phyloP scores from a whole-genome alignment of 73 alveolate genomes.

The Paramecium primaurelia region DNA sequence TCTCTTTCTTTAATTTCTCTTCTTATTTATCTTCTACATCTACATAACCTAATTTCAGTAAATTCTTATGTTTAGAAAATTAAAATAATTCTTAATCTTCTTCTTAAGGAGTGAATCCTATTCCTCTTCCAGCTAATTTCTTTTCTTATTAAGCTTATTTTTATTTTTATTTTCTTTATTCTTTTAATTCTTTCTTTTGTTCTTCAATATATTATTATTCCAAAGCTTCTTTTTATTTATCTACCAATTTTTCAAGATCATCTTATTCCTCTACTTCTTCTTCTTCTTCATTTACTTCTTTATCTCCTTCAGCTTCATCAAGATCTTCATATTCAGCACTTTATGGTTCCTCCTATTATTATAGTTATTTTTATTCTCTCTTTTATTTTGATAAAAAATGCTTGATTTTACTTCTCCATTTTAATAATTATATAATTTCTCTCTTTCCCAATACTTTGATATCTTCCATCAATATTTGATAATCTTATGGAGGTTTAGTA shows the following conservation, averaged over 20 bases:
- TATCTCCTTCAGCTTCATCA: constrained; percentile 66
- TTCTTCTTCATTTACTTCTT: constrained; percentile 70
- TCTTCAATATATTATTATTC: constrained; percentile 39
- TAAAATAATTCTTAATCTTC: constrained; percentile 62
- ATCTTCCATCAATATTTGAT: constrained; percentile 80
- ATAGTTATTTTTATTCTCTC: background rate
- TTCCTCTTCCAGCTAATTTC: background rate
- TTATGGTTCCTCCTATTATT: constrained; percentile 25
- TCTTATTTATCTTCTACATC: background rate
- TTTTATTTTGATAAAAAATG: constrained; percentile 68
- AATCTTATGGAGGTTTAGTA: constrained; percentile 75
- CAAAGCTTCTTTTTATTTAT: constrained; percentile 48
- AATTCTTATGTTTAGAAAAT: constrained; percentile 8
- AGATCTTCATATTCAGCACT: constrained; percentile 65
- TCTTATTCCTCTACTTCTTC: constrained; percentile 75
- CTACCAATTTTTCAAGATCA: constrained; percentile 69
- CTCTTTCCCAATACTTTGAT: constrained; percentile 89
- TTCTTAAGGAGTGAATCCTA: constrained; percentile 47
- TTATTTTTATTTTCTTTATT: constrained; percentile 38
- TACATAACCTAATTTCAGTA: background rate
- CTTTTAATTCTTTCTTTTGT: constrained; percentile 61
- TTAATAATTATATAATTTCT: constrained; percentile 83
- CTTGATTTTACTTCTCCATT: constrained; percentile 86
- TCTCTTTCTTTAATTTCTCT: background rate
- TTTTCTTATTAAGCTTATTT: background rate